A percentile compares a stretch with the other conserved stretches of the same genome.
Conservation (phyloP, 1,284 basidiomycete species). For the Apiotrichum gamsii region DNA sequence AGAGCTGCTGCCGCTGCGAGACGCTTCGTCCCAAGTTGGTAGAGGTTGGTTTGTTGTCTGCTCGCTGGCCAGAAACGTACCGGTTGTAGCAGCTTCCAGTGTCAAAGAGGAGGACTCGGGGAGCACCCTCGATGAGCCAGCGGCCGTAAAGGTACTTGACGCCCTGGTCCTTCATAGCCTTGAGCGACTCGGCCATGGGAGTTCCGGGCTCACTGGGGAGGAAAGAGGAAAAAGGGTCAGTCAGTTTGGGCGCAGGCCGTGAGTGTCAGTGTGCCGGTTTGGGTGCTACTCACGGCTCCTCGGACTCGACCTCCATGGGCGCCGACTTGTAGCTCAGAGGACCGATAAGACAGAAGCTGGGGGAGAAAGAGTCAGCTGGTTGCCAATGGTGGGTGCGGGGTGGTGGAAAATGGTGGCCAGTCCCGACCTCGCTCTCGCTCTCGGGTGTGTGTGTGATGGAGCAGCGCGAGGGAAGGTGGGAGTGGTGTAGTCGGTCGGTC, state of each 20-base stretch:
- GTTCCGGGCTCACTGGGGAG: conserved; percentile 49
- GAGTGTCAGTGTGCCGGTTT: not conserved
- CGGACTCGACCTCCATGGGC: conserved; percentile 94
- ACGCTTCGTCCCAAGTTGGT: no score
- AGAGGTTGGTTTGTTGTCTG: no score
- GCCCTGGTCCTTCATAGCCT: conserved; percentile 74
- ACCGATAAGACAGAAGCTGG: conserved; percentile 83
- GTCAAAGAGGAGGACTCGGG: conserved; percentile 90
- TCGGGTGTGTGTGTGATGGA: not conserved
- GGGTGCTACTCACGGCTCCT: conserved; percentile 64
- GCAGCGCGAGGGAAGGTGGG: not conserved
- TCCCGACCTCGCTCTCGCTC: not conserved
- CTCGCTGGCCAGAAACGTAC: conserved; percentile 26
- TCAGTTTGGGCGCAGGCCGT: no score
- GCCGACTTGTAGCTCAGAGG: conserved; percentile 94
- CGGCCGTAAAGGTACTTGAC: conserved; percentile 92
- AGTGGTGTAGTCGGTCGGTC: not conserved
- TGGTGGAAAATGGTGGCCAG: not conserved
- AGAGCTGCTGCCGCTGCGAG: no score
- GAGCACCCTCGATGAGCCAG: conserved; percentile 96
- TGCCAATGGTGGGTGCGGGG: not conserved
- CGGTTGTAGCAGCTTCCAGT: conserved; percentile 75
- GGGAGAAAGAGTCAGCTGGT: not conserved
- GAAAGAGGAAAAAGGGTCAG: no score
- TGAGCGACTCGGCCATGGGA: conserved; percentile 63